A percentile compares a stretch with the other conserved stretches of the same genome.
These are phyloP conservation scores for Rusavskia elegans DNA, from an alignment of 495 filamentous ascomycete species.

Conservation along the genomic window DNA sequence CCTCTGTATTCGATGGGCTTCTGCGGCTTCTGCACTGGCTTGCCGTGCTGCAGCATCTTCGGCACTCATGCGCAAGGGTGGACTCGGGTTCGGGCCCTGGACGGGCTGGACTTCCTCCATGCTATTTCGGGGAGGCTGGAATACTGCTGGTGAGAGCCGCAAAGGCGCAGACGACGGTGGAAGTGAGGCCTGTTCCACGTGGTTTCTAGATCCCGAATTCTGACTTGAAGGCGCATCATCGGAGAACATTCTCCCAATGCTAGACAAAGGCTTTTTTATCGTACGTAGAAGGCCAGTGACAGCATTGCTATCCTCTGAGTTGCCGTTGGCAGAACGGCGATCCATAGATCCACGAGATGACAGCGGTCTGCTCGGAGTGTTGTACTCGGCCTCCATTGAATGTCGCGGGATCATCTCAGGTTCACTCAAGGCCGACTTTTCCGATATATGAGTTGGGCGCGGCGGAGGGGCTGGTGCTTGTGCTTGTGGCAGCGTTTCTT, in stretches of 20 bases:
- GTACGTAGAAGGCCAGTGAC: conserved; percentile 77
- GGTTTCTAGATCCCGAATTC: neutral
- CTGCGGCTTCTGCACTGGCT: conserved; percentile 80
- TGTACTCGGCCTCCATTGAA: conserved; percentile 40
- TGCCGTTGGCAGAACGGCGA: conserved; percentile 35
- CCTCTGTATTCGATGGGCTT: conserved; percentile 69
- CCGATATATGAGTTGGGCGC: conserved; percentile 26
- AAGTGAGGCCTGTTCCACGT: conserved; percentile 16
- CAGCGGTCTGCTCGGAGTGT: conserved; percentile 27
- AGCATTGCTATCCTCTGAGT: conserved; percentile 51
- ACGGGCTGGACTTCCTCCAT: conserved; percentile 22
- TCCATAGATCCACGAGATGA: conserved; percentile 19
- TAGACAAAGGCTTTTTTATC: conserved; percentile 81
- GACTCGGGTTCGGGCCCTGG: conserved; percentile 19
- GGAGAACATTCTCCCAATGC: conserved; percentile 94
- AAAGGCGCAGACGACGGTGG: conserved; percentile 42
- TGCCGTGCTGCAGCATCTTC: conserved; percentile 90
- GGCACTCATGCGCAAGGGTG: conserved; percentile 34
- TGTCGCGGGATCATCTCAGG: conserved; percentile 36
- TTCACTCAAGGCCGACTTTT: conserved; percentile 43
- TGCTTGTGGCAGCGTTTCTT: conserved; percentile 24
- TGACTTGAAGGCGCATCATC: conserved; percentile 44
- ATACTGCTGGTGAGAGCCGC: conserved; percentile 41
- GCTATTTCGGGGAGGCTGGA: conserved; percentile 31
- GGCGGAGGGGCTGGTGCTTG: conserved; percentile 4